Conservation (phyloP, 2,329 filamentous ascomycete genomes). For the Geosmithia flava region DNA sequence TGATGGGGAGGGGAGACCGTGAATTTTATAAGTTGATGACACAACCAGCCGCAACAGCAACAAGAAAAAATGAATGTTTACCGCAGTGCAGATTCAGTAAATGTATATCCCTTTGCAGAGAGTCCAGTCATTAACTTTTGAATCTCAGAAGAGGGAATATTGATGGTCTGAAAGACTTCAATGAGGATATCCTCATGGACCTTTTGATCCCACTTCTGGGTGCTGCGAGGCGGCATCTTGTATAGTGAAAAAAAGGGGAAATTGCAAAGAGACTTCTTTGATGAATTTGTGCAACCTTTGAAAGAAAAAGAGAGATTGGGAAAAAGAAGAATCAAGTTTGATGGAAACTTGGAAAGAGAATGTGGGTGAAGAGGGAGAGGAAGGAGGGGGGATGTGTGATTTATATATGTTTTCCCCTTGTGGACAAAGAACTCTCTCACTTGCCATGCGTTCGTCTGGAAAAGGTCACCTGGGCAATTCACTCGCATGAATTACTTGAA, state of each 20-base stretch:
- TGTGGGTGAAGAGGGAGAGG: too few species aligned
- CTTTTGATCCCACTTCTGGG: constrained; percentile 26
- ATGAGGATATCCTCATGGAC: constrained; percentile 31
- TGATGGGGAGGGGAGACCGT: too few species aligned
- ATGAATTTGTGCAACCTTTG: too few species aligned
- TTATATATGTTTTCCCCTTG: too few species aligned
- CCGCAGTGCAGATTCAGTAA: constrained; percentile 26
- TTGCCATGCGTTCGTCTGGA: too few species aligned
- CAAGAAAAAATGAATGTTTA: constrained; percentile 12
- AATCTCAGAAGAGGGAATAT: constrained; percentile 17
- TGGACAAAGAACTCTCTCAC: too few species aligned
- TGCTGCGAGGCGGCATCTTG: constrained; percentile 15
- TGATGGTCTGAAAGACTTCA: constrained; percentile 23
- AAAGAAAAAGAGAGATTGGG: background rate
- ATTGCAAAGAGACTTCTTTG: background rate
- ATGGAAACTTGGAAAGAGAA: too few species aligned
- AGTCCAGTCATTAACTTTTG: constrained; percentile 23
- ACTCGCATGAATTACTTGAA: too few species aligned
- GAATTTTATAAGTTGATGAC: too few species aligned
- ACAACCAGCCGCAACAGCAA: too few species aligned
- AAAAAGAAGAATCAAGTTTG: background rate
- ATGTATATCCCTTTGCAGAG: constrained; percentile 22
- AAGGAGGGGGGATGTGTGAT: too few species aligned
- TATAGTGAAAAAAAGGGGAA: constrained; percentile 1
- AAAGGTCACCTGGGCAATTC: too few species aligned